Evolutionary conservation across 495 filamentous ascomycete genomes (phyloP).

Genomic region (Lophiotrema nucula): DNA sequence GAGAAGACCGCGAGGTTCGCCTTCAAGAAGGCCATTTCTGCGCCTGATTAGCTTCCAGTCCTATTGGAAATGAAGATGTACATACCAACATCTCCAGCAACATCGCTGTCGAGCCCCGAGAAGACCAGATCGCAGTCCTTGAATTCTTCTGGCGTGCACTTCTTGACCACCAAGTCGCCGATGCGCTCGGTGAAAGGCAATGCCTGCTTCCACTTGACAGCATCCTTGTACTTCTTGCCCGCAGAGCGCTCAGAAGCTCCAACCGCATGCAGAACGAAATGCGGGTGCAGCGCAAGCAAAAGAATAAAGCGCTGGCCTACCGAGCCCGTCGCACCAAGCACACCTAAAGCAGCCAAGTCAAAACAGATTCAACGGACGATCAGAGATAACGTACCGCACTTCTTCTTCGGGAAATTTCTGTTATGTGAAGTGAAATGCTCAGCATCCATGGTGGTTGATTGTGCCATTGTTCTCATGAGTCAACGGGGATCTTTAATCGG

Average conservation of each 20-base stretch:
- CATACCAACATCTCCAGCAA: constrained; percentile 46
- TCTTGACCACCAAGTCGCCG: constrained; percentile 43
- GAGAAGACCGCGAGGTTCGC: constrained; percentile 45
- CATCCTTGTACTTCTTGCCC: constrained; percentile 48
- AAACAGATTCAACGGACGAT: neutral
- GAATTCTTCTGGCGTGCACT: constrained; percentile 43
- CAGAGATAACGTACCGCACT: constrained; percentile 39
- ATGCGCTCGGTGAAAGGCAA: constrained; percentile 43
- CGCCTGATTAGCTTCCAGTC: constrained; percentile 2
- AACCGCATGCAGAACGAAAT: constrained; percentile 45
- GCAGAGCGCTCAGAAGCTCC: constrained; percentile 44
- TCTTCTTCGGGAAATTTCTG: constrained; percentile 41
- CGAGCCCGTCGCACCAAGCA: constrained; percentile 48
- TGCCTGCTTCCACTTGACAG: constrained; percentile 47
- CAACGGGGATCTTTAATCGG: neutral
- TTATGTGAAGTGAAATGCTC: constrained; percentile 40
- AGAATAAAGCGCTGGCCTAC: constrained; percentile 50
- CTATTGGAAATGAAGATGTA: neutral
- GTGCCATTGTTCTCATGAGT: constrained; percentile 3
- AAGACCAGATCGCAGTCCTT: constrained; percentile 46
- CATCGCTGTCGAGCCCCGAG: constrained; percentile 47
- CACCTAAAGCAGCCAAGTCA: constrained; percentile 32
- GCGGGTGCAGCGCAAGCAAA: constrained; percentile 44
- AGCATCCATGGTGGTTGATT: constrained; percentile 37
- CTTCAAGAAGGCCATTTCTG: constrained; percentile 47